Evolutionary conservation across 179 eudicot genomes (phyloP), one percentile per base, ranked within the genome.

Genomic region (Corrigiola litoralis): DNA sequence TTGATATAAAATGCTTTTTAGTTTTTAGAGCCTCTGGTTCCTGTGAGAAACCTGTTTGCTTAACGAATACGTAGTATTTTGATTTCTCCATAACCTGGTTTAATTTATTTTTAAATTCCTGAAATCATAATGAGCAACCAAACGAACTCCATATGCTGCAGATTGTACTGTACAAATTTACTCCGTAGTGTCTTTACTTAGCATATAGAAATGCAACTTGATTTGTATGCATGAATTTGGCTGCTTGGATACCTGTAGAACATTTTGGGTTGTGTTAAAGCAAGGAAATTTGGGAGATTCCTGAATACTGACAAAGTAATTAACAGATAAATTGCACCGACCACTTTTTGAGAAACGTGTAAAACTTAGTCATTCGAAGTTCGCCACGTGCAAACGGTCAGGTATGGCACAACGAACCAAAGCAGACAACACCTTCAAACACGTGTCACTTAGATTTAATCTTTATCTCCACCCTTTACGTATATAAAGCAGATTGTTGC

Each of bases 361-460:
- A 12, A 16, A 24, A 51, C 53, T 21, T 59, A 37, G 32, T 14
- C 33, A 3, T 14, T 64, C 9, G 41, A 29, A 20, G n/a, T n/a
- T 2, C 28, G 59, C 56, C 67, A 72, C 77, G 68, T 72, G 72
- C 13, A 14, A 61, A 25, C 67, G 72, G 72, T 45, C 60, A 20
- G 2, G 18, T 59, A 11, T 37, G 50, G 36, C 24, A 41, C 63
- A 53, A 29, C 47, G 28, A 24, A 29, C 53, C 51, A 11, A 13
- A 24, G 6, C 59, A 42, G 61, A 69, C 68, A 53, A 51, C 53
- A 11, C 16, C 65, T 14, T 72, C 46, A 48, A 38, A 66, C 71
- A 72, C 76, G 67, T 66, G 66, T 72, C 29, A 12, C 48, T 27
- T 10, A 49, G 1, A 4, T 2, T 10, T 58, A 14, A 25, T 21